Conservation (phyloP, 2,329 filamentous ascomycete genomes). For the Ophiostoma perfectum region DNA sequence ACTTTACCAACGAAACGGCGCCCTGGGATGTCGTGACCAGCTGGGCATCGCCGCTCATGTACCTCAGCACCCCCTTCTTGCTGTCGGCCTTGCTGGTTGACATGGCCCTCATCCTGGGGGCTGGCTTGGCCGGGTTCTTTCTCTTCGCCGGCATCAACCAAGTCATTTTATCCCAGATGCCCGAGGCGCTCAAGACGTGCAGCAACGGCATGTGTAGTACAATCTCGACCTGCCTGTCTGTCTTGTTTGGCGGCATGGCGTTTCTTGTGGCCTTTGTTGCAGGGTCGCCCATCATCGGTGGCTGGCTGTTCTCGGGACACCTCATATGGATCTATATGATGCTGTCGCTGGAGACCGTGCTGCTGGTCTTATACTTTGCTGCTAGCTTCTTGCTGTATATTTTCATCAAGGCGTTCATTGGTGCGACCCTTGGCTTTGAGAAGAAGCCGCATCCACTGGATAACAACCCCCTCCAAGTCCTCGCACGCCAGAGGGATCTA, state of each 20-base stretch:
- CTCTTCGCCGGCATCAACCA: neutral
- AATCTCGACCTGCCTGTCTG: too few species aligned
- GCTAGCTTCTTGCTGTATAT: constrained; percentile 10
- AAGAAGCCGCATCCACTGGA: neutral
- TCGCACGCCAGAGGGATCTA: neutral
- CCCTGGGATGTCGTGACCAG: constrained; percentile 10
- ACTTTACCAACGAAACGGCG: neutral
- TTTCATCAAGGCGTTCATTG: neutral
- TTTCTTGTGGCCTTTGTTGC: neutral
- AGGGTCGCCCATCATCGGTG: neutral
- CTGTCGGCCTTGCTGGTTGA: neutral
- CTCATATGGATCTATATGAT: constrained; percentile 8
- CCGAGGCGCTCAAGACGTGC: neutral
- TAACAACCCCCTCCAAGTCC: neutral
- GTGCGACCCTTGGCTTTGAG: neutral
- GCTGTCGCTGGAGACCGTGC: constrained; percentile 11
- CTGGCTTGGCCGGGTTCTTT: neutral
- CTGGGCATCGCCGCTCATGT: neutral
- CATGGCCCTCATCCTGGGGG: neutral
- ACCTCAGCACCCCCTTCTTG: neutral
- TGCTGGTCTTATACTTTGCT: neutral
- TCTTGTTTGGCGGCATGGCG: too few species aligned
- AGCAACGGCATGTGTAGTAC: neutral
- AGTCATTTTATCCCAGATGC: neutral
- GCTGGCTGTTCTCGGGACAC: neutral